Evolutionary conservation across 2,329 filamentous ascomycete genomes (phyloP).

Genomic region (Fusarium burgessii): DNA sequence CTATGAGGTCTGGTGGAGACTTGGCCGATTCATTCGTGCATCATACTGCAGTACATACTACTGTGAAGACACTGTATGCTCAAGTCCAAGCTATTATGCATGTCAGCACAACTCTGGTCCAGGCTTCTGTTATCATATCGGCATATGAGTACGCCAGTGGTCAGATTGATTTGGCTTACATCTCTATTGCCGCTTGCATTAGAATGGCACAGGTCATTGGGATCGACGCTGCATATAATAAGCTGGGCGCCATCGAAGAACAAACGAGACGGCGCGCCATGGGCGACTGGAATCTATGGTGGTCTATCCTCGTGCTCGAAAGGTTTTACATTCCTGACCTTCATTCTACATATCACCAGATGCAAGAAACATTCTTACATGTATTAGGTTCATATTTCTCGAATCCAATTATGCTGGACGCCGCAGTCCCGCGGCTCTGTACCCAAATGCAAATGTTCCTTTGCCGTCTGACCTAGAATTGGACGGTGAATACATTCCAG

Average conservation of each 20-base stretch:
- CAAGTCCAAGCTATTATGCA: background rate
- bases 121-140: background rate
- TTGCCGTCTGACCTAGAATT: background rate
- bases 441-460: background rate
- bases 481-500: background rate
- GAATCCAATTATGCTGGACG: fast-evolving
- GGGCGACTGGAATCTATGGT: background rate
- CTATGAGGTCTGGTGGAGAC: background rate
- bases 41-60: background rate
- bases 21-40: fast-evolving
- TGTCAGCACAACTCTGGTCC: background rate
- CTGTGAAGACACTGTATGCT: background rate
- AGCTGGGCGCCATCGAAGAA: fast-evolving
- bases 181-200: background rate
- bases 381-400: background rate
- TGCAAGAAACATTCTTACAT: fast-evolving
- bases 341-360: fast-evolving
- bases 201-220: background rate
- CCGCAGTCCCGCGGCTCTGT: background rate
- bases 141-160: background rate
- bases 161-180: background rate
- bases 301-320: background rate
- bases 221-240: fast-evolving
- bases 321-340: background rate
- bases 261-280: fast-evolving